A percentile compares a stretch with the other conserved stretches of the same genome.
Conservation (phyloP, 192 early-diverging fungal genomes). For the Physocladia obscura region DNA sequence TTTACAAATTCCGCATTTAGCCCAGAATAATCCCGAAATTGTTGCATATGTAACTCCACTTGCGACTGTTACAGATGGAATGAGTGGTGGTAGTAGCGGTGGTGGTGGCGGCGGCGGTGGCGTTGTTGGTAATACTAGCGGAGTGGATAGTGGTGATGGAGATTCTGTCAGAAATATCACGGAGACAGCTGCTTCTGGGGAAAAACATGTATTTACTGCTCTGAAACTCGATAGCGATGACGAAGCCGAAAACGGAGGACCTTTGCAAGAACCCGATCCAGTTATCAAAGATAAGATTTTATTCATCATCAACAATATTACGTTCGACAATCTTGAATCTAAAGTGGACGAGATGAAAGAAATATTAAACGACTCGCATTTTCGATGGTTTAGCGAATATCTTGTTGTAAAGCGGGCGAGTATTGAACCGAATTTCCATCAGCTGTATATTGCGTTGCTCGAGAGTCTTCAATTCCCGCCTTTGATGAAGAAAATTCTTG, state of each 20-base stretch:
- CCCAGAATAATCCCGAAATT: constrained; percentile 74
- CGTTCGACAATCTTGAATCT: constrained; percentile 75
- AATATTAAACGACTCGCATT: constrained; percentile 58
- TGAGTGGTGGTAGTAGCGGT: neutral
- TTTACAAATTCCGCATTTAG: constrained; percentile 79
- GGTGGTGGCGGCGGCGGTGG: neutral
- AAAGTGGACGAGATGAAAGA: constrained; percentile 80
- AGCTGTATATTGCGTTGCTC: constrained; percentile 83
- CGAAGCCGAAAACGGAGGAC: constrained; percentile 42
- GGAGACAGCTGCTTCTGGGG: constrained; percentile 43
- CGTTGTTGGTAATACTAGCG: neutral
- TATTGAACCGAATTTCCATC: constrained; percentile 95
- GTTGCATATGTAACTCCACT: constrained; percentile 54
- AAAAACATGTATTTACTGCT: constrained; percentile 55
- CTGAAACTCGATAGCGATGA: constrained; percentile 55
- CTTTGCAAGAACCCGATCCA: constrained; percentile 57
- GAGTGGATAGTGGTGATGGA: neutral
- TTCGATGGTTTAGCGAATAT: constrained; percentile 93
- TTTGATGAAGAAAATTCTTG: constrained; percentile 76
- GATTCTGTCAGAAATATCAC: constrained; percentile 18
- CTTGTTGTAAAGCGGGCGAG: constrained; percentile 93
- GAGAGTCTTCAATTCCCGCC: constrained; percentile 68
- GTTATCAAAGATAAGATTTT: constrained; percentile 86
- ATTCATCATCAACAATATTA: constrained; percentile 96
- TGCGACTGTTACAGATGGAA: neutral